phyloP scores from a whole-genome alignment of 2,329 filamentous ascomycete species.

The Claviceps sp. region DNA sequence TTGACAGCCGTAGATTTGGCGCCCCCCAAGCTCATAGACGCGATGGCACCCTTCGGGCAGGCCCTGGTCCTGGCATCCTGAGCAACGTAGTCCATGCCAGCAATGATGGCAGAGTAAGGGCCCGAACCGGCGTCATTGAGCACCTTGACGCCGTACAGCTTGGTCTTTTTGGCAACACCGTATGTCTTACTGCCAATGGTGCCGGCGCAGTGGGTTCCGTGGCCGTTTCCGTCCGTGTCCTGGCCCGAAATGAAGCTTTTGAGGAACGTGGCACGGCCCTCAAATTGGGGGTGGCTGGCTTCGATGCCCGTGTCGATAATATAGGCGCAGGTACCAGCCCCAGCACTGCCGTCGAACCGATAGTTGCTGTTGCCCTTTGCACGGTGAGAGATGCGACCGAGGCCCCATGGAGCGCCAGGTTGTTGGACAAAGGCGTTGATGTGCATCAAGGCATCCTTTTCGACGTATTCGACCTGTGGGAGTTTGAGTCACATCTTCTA shows the following conservation, averaged over 20 bases:
- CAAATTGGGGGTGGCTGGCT: conserved; percentile 22
- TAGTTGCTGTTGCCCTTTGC: conserved; percentile 18
- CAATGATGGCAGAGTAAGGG: conserved; percentile 27
- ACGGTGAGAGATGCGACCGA: conserved; percentile 22
- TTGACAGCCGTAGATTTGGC: conserved; percentile 32
- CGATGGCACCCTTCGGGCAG: conserved; percentile 33
- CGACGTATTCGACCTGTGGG: conserved; percentile 20
- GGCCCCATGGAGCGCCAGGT: conserved; percentile 15
- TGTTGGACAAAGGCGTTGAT: conserved; percentile 9
- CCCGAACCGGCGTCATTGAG: conserved; percentile 22
- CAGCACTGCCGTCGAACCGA: conserved; percentile 26
- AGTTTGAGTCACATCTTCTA: not conserved
- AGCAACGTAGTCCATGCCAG: conserved; percentile 31
- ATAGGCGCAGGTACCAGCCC: conserved; percentile 28
- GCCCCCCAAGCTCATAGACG: conserved; percentile 46
- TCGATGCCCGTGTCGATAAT: conserved; percentile 34
- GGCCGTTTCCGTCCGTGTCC: conserved; percentile 22
- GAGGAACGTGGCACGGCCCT: conserved; percentile 20
- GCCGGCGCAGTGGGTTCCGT: conserved; percentile 27
- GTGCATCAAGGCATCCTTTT: conserved; percentile 22
- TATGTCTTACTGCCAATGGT: conserved; percentile 21
- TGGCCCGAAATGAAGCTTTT: conserved; percentile 15
- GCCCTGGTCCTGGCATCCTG: conserved; percentile 12
- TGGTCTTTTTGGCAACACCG: conserved; percentile 30
- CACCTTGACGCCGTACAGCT: conserved; percentile 32